Evolutionary conservation across 306 rosid species (phyloP), one percentile per base, ranked within the genome.

Genomic region (Vachellia pachyceras): DNA sequence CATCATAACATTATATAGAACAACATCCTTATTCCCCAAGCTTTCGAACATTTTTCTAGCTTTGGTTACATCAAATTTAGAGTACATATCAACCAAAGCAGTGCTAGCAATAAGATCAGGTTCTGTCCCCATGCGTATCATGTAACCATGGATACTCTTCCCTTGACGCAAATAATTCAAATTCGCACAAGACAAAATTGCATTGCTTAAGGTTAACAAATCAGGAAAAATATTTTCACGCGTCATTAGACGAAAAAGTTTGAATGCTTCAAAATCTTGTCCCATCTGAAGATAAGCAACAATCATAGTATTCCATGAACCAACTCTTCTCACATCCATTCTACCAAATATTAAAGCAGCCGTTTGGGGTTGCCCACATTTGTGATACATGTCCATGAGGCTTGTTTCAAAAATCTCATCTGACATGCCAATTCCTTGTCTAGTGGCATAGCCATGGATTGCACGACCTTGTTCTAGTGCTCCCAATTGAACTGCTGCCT

Each of bases 381-480:
- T 89, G 78, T 61, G 54, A 80, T 89, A 89, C 90, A 89, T 89
- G 78, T 77, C 90, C 76, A 89, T 39, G 13, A 89, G 88, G 85
- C 82, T 80, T 3, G 92, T 86, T 82, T 84, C 82, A 54, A 89
- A 86, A 42, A 86, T 72, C 74, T 86, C 92, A 74, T 89, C 90
- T 54, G n/a, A 80, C 52, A 76, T 14, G 64, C 87, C 90, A 77
- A 86, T 82, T 52, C 79, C 86, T 80, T 71, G 84, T 79, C 88
- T 89, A 73, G 82, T 49, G 40, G 88, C 84, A 77, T 77, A 89
- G 60, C 88, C 90, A 82, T 89, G 92, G 72, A 89, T 74, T 0
- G 79, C 84, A 20, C 82, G 74, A 37, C 92, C 90, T 68, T 73
- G 81, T 47, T 80, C 52, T 9, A 89, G 46, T 23, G 61, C 44